A percentile compares a stretch with the other conserved stretches of the same genome.
These are phyloP conservation scores for Lycium ferocissimum DNA, from an alignment of 257 asterid genomes.

Conservation along the genomic window DNA sequence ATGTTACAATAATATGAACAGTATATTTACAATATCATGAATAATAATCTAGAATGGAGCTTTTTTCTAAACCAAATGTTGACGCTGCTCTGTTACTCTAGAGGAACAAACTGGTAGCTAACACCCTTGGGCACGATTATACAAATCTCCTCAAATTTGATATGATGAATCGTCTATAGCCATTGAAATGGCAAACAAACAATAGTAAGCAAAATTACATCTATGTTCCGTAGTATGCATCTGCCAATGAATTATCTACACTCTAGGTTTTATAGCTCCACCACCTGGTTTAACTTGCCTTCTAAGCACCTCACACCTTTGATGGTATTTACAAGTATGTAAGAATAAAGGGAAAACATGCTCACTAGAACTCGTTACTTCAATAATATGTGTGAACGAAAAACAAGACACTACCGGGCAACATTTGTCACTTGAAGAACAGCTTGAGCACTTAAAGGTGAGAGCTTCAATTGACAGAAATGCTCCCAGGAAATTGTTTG, in stretches of 20 bases:
- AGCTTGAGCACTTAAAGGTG: conserved; percentile 86
- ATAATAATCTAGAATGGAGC: background rate
- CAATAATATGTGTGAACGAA: conserved; percentile 45
- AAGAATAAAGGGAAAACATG: background rate
- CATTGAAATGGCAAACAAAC: background rate
- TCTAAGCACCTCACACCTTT: background rate
- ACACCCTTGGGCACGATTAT: background rate
- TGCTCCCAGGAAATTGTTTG: conserved; percentile 67
- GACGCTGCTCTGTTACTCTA: background rate
- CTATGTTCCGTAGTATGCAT: too few species aligned
- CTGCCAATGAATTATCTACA: background rate
- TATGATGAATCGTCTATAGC: background rate
- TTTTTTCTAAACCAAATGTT: background rate
- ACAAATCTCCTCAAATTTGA: background rate
- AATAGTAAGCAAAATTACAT: background rate
- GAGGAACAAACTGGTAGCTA: background rate
- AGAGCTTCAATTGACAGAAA: conserved; percentile 82
- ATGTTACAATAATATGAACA: background rate
- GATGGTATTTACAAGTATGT: conserved; percentile 10
- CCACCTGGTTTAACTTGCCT: background rate
- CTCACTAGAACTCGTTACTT: conserved; percentile 28
- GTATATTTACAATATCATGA: background rate
- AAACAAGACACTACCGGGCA: conserved; percentile 57
- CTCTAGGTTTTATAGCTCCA: background rate
- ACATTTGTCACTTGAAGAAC: conserved; percentile 80